phyloP scores from a whole-genome alignment of 371 early-diverging fungal species.

The Mucor piriformis region DNA sequence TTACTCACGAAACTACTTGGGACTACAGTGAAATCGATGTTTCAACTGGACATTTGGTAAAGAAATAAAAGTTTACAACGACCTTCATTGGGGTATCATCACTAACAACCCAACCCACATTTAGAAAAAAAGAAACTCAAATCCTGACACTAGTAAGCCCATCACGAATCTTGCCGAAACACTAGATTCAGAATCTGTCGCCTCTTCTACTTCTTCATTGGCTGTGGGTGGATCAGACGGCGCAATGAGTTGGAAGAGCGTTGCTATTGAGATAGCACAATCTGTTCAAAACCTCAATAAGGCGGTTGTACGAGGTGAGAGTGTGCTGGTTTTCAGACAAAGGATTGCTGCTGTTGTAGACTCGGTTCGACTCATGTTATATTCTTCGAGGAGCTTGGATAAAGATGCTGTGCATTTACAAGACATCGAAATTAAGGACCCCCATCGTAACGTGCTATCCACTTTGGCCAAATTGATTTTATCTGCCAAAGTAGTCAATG shows the following conservation, averaged over 20 bases:
- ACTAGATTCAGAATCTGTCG: not conserved
- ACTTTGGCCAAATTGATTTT: constrained; percentile 81
- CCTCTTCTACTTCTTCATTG: not conserved
- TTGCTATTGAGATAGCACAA: constrained; percentile 62
- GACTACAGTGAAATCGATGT: constrained; percentile 43
- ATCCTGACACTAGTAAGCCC: no score
- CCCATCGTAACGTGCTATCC: constrained; percentile 74
- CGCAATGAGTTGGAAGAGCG: constrained; percentile 28
- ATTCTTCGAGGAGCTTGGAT: constrained; percentile 75
- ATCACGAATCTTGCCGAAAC: not conserved
- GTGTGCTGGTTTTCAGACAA: not conserved
- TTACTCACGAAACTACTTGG: constrained; percentile 82
- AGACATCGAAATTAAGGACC: constrained; percentile 65
- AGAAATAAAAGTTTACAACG: not conserved
- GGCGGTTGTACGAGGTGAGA: constrained; percentile 55
- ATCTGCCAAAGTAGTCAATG: constrained; percentile 46
- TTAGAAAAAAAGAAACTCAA: no score
- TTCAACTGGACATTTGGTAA: constrained; percentile 35
- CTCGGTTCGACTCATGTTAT: constrained; percentile 85
- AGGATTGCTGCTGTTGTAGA: constrained; percentile 63
- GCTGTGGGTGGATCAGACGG: constrained; percentile 1
- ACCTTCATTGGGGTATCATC: no score
- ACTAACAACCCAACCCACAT: not conserved
- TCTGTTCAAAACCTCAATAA: constrained; percentile 67
- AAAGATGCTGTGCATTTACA: constrained; percentile 67